Evolutionary conservation across 768 basidiomycete genomes (phyloP).

Genomic region (Gloeostereum incarnatum): DNA sequence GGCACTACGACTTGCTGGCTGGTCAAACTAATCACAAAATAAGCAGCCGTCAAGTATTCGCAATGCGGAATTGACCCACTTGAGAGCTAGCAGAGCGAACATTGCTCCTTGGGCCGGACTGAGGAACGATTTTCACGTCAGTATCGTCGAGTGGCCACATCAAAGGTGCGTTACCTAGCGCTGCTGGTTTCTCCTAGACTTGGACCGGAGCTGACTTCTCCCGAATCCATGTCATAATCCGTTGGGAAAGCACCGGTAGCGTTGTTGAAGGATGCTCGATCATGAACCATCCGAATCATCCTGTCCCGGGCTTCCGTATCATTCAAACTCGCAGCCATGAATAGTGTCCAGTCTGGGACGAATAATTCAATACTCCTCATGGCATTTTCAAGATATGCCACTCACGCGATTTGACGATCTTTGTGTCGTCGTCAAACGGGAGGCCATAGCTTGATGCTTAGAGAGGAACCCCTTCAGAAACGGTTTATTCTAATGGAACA

Average conservation of each 20-base stretch:
- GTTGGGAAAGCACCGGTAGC: constrained; percentile 14
- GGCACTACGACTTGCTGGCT: too few species aligned
- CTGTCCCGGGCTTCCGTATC: constrained; percentile 22
- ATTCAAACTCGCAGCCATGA: constrained; percentile 34
- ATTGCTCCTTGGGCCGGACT: constrained; percentile 25
- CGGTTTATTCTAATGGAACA: background rate
- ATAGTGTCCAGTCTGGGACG: constrained; percentile 35
- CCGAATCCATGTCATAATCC: constrained; percentile 14
- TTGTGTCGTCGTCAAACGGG: background rate
- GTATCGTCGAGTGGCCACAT: too few species aligned
- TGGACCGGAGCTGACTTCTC: constrained; percentile 10
- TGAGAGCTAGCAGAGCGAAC: constrained; percentile 16
- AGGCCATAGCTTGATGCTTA: background rate
- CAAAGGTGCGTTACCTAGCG: constrained; percentile 9
- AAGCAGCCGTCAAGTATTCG: too few species aligned
- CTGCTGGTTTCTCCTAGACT: too few species aligned
- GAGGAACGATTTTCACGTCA: constrained; percentile 5
- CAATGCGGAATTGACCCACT: too few species aligned
- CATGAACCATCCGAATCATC: constrained; percentile 21
- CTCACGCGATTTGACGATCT: background rate
- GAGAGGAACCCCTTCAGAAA: background rate
- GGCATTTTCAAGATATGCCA: background rate
- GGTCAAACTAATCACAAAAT: too few species aligned
- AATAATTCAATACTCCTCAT: background rate
- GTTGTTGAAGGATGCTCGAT: constrained; percentile 13